Evolutionary conservation across 371 early-diverging fungal species (phyloP), one percentile per base, ranked within the genome.

Genomic region (Rhizopus sp.): DNA sequence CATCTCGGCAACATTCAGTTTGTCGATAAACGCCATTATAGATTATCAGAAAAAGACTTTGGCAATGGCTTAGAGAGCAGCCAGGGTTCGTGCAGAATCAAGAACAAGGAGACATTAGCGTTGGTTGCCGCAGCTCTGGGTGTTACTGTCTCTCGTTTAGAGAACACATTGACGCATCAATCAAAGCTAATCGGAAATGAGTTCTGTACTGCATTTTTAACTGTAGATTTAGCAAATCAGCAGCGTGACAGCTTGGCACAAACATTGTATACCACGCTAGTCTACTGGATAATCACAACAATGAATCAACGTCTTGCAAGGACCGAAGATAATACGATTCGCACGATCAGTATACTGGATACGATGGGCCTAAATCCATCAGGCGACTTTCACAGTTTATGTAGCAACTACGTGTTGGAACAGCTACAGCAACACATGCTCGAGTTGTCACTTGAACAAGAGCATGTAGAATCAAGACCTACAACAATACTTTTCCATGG

Each of bases 341-440:
- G 77, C 56, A 82, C 86, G 44, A 88, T 94, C 30, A 85, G 86
- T 33, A 69, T 93, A 31, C 57, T 91, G 29, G 93, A 93, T 51
- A 72, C 88, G 13, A 73, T 84, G 32, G 93, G 94, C 8, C 86
- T 88, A 68, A 80, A 84, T 10, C 15, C 50, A 23, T 59, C 56
- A 50, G 41, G 53, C 10, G 82, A 78, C 1, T 87, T 93, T 65
- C 86, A 91, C 58, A 89, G 93, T 42, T 77, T 96, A 49, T 82
- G 92, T 39, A 78, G 84, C 60, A 95, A 96, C 71, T 96, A 90
- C 69, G 84, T 89, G 13, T 87, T 88, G 50, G 96, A 94, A 69
- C 78, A 88, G n/a, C 69, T 94, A n/a, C 84, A 82, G 40, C 80
- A 84, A 46, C 92, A 67, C 38, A 10, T 57, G 5, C 23, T 62